A percentile compares a stretch with the other conserved stretches of the same genome.
Conservation (phyloP, 1,284 basidiomycete genomes). For the Mycena citricolor region DNA sequence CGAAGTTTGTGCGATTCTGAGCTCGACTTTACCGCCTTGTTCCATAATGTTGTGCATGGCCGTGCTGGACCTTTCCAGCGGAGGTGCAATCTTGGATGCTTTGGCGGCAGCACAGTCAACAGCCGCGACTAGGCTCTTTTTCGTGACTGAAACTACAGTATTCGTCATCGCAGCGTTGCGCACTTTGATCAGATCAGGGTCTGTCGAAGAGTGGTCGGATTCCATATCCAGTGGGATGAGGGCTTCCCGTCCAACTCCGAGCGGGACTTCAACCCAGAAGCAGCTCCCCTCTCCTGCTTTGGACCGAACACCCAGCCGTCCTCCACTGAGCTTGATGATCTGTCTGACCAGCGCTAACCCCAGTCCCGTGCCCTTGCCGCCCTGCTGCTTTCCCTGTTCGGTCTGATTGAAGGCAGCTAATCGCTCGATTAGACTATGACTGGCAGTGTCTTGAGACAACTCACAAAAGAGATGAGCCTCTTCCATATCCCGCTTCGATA, state of each 20-base stretch:
- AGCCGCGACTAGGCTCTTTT: conserved; percentile 28
- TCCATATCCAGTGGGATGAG: conserved; percentile 21
- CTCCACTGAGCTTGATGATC: conserved; percentile 83
- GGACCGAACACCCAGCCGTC: conserved; percentile 32
- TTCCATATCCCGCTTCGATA: conserved; percentile 19
- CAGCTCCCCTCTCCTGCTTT: conserved; percentile 21
- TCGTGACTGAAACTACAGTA: conserved; percentile 18
- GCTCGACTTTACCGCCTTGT: conserved; percentile 66
- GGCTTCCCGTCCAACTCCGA: conserved; percentile 23
- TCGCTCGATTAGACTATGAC: neutral
- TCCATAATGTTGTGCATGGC: conserved; percentile 70
- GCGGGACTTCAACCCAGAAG: conserved; percentile 22
- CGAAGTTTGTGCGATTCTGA: too few species aligned
- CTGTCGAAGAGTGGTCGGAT: conserved; percentile 23
- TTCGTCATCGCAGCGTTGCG: conserved; percentile 19
- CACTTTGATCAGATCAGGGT: conserved; percentile 21
- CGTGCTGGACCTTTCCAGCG: conserved; percentile 38
- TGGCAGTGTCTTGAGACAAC: neutral
- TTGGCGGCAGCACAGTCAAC: conserved; percentile 33
- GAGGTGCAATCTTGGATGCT: conserved; percentile 28
- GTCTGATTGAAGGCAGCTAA: conserved; percentile 76
- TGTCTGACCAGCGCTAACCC: conserved; percentile 87
- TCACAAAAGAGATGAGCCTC: conserved; percentile 22
- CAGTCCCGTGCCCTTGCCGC: conserved; percentile 87
- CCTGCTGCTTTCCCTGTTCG: conserved; percentile 76